These are phyloP conservation scores for Phytopythium montanum DNA, from an alignment of 352 stramenopile genomes.

Conservation along the genomic window DNA sequence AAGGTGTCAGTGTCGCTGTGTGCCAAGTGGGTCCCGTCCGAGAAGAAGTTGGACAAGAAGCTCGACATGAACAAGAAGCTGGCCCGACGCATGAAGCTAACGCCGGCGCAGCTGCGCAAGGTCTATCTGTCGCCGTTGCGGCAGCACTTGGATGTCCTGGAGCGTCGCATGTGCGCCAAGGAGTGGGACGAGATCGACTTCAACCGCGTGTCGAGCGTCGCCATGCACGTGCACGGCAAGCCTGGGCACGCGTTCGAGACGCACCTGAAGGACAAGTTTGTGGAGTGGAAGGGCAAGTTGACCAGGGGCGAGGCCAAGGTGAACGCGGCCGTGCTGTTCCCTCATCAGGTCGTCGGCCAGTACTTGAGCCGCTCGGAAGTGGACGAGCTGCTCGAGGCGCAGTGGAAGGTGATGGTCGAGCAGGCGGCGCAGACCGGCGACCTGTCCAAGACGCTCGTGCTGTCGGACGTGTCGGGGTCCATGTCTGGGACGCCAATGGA, in stretches of 20 bases:
- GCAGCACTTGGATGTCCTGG: constrained; percentile 31
- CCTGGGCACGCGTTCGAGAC: constrained; percentile 34
- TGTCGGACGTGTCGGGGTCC: constrained; percentile 46
- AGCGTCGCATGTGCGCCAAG: constrained; percentile 45
- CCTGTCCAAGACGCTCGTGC: constrained; percentile 32
- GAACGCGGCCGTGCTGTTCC: constrained; percentile 39
- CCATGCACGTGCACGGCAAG: constrained; percentile 48
- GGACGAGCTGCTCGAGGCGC: constrained; percentile 43
- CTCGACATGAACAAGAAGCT: constrained; percentile 49
- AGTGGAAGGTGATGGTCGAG: constrained; percentile 45
- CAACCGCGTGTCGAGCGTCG: constrained; percentile 34
- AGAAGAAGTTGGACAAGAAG: constrained; percentile 60
- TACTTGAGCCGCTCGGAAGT: constrained; percentile 20
- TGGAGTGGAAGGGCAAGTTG: constrained; percentile 26
- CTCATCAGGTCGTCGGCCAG: constrained; percentile 41
- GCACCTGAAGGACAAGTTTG: constrained; percentile 29
- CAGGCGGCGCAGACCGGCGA: constrained; percentile 18
- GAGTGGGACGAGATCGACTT: constrained; percentile 44
- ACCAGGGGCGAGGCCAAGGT: constrained; percentile 35
- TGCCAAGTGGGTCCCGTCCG: constrained; percentile 55
- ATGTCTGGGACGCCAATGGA: constrained; percentile 35
- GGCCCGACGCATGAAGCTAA: constrained; percentile 35
- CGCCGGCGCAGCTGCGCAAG: constrained; percentile 36
- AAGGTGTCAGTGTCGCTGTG: constrained; percentile 30
- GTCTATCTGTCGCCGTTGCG: constrained; percentile 40